Percentiles rank a stretch among this genome's conserved stretches.
These are phyloP conservation scores for Alloteropsis angusta DNA, from an alignment of 202 grass and related monocot genomes.

Conservation along the genomic window DNA sequence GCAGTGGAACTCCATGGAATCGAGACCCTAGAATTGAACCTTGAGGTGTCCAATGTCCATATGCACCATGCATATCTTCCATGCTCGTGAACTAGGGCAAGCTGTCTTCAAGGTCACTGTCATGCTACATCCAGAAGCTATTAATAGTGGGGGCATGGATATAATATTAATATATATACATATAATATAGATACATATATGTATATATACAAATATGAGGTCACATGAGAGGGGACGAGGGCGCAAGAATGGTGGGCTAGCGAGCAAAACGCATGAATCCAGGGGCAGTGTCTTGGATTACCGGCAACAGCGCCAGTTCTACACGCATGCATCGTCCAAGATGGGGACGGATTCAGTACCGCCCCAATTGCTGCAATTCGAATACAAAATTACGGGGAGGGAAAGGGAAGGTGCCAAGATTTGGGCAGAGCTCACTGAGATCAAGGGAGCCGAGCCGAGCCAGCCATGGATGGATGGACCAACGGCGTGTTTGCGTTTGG, in stretches of 20 bases:
- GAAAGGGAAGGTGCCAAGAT: conserved; percentile 45
- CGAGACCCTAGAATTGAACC: not conserved
- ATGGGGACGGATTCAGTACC: conserved; percentile 28
- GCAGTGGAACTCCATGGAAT: not conserved
- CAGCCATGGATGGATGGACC: conserved; percentile 30
- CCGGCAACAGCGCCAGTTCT: not conserved
- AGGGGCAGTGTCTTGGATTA: conserved; percentile 40
- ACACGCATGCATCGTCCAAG: conserved; percentile 45
- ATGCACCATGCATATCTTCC: not conserved
- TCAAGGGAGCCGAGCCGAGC: conserved; percentile 11
- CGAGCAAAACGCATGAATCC: conserved; percentile 40
- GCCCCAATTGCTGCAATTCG: conserved; percentile 5
- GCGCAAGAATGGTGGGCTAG: conserved; percentile 22
- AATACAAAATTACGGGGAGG: conserved; percentile 22
- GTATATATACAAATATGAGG: not conserved
- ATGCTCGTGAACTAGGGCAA: conserved; percentile 26
- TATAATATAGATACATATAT: not conserved
- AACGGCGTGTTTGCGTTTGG: not conserved
- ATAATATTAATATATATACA: not conserved
- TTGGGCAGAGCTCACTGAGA: conserved; percentile 34
- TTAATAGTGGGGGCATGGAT: not conserved
- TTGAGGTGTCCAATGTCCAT: not conserved
- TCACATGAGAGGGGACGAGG: conserved; percentile 28
- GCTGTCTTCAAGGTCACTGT: conserved; percentile 3
- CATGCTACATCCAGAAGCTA: conserved; percentile 10